A percentile compares a stretch with the other conserved stretches of the same genome.
These are phyloP conservation scores for Ascochyta koolunga DNA, from an alignment of 2,329 filamentous ascomycete genomes.

Conservation along the genomic window DNA sequence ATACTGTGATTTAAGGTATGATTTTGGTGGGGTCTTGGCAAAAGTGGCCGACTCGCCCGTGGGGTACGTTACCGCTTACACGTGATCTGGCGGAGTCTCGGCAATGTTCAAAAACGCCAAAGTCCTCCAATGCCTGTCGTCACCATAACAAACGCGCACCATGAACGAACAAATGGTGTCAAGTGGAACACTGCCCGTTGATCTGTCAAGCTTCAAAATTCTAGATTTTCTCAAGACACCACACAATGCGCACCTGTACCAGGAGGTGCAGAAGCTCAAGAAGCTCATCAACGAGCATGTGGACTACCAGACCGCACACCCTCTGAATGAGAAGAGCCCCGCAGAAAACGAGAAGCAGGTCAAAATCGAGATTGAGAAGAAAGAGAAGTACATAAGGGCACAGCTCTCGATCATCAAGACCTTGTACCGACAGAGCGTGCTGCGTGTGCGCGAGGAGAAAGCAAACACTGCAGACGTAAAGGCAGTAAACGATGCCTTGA, in stretches of 20 bases:
- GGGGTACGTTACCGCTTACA: no score
- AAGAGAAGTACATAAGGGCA: constrained; percentile 78
- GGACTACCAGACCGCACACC: constrained; percentile 39
- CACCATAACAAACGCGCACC: background rate
- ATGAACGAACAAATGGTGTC: constrained; percentile 19
- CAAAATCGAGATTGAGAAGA: constrained; percentile 33
- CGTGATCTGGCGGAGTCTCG: background rate
- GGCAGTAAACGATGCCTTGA: constrained; percentile 88
- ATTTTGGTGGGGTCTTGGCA: no score
- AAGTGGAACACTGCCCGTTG: constrained; percentile 18
- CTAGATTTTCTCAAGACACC: constrained; percentile 35
- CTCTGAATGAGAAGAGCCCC: constrained; percentile 22
- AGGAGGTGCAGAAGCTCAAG: constrained; percentile 42
- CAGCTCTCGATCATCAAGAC: constrained; percentile 66
- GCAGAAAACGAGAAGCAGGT: constrained; percentile 33
- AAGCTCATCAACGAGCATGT: constrained; percentile 40
- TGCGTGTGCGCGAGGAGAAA: constrained; percentile 85
- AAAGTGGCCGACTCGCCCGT: no score
- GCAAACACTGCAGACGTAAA: constrained; percentile 82
- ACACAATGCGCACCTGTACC: constrained; percentile 39
- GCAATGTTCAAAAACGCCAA: background rate
- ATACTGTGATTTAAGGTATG: no score
- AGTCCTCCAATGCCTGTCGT: constrained; percentile 1
- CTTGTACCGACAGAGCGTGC: constrained; percentile 79
- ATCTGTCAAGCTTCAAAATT: constrained; percentile 30